Evolutionary conservation across 129 eudicot genomes (phyloP).

Genomic region (Ambrosia trifida): DNA sequence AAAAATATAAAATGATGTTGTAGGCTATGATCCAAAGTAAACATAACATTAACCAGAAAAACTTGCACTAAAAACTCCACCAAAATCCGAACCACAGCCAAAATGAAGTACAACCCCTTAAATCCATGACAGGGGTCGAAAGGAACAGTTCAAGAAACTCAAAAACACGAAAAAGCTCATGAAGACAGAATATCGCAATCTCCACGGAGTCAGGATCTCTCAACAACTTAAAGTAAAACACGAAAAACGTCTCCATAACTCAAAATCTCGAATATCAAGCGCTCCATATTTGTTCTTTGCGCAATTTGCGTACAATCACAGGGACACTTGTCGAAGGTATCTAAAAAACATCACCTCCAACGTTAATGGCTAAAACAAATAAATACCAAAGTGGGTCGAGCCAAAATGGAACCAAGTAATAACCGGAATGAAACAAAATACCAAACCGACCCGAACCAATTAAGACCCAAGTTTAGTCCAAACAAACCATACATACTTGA

Average conservation of each 20-base stretch:
- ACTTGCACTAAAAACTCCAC: background rate
- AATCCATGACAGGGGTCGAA: background rate
- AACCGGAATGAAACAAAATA: background rate
- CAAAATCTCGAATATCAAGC: conserved; percentile 17
- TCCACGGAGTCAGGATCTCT: conserved; percentile 54
- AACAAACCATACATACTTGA: background rate
- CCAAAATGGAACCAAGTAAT: background rate
- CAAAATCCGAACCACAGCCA: conserved; percentile 19
- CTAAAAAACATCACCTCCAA: conserved; percentile 35
- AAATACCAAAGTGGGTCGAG: background rate
- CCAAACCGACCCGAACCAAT: background rate
- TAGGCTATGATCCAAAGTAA: conserved; percentile 13
- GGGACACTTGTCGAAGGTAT: conserved; percentile 97
- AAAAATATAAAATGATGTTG: background rate
- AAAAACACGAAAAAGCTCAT: conserved; percentile 44
- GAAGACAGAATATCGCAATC: conserved; percentile 85
- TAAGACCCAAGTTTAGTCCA: background rate
- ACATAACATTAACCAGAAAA: background rate
- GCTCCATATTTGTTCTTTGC: conserved; percentile 62
- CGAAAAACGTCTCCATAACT: conserved; percentile 24
- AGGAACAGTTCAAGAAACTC: conserved; percentile 19
- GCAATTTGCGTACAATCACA: conserved; percentile 76
- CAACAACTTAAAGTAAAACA: conserved; percentile 16
- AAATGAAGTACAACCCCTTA: conserved; percentile 15
- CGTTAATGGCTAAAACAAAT: background rate